Evolutionary conservation across 1,284 basidiomycete genomes (phyloP).

Genomic region (Volvariella surrecta): DNA sequence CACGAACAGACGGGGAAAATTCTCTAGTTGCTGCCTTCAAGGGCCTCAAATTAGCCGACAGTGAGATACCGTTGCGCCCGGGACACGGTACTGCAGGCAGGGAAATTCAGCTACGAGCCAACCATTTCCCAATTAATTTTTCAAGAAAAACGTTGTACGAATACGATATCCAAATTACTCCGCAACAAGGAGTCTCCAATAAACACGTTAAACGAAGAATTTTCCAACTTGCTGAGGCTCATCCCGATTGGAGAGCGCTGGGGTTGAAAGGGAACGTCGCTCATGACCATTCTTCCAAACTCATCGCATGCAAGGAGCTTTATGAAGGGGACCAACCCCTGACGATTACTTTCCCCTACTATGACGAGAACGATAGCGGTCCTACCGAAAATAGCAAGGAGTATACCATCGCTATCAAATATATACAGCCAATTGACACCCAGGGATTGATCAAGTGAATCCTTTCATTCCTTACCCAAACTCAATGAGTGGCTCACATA

Average conservation of each 20-base stretch:
- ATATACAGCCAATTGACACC: slow-evolving; percentile 48
- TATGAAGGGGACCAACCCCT: slow-evolving; percentile 46
- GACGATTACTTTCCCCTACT: slow-evolving; percentile 44
- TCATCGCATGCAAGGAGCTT: slow-evolving; percentile 48
- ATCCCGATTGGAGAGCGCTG: slow-evolving; percentile 42
- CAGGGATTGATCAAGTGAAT: slow-evolving; percentile 45
- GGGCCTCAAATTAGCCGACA: slow-evolving; percentile 28
- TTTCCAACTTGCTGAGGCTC: slow-evolving; percentile 61
- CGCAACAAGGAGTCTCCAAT: slow-evolving; percentile 35
- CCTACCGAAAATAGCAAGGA: slow-evolving; percentile 37
- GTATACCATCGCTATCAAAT: slow-evolving; percentile 57
- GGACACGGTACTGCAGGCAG: slow-evolving; percentile 55
- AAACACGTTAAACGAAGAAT: slow-evolving; percentile 60
- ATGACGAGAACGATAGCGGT: slow-evolving; percentile 56
- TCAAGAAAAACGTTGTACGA: slow-evolving; percentile 57
- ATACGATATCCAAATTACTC: slow-evolving; percentile 59
- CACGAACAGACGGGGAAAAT: slow-evolving; percentile 53
- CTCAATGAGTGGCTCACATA: slow-evolving; percentile 9
- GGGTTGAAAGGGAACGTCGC: slow-evolving; percentile 50
- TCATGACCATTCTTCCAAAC: slow-evolving; percentile 60
- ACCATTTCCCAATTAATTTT: slow-evolving; percentile 65
- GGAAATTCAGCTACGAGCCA: slow-evolving; percentile 57
- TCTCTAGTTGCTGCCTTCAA: slow-evolving; percentile 44
- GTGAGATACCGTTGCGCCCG: slow-evolving; percentile 57
- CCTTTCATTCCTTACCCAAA: slow-evolving; percentile 1